Evolutionary conservation across 2,329 filamentous ascomycete species (phyloP).

Genomic region (Amesomyces nigricolor): DNA sequence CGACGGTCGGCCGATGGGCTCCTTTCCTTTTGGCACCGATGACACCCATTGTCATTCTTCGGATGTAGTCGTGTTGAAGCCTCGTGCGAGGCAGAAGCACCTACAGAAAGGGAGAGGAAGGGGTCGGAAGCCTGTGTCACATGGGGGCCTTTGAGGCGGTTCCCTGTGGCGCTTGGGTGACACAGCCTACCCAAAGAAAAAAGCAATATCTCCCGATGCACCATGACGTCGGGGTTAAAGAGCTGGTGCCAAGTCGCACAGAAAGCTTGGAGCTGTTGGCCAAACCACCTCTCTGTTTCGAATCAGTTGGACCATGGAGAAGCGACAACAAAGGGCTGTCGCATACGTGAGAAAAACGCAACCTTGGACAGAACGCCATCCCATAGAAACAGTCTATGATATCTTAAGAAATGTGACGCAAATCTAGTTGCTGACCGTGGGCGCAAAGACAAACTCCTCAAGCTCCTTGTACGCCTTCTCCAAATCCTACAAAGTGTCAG

Average conservation of each 20-base stretch:
- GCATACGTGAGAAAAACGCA: neutral
- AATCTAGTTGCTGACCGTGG: slow-evolving; percentile 5
- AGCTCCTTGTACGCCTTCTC: slow-evolving; percentile 27
- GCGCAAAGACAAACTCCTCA: slow-evolving; percentile 25
- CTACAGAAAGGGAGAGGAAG: too few species aligned
- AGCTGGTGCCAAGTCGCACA: too few species aligned
- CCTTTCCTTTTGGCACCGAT: slow-evolving; percentile 30
- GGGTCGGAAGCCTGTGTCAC: too few species aligned
- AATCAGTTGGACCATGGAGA: neutral
- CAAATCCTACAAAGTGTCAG: slow-evolving; percentile 18
- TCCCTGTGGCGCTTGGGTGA: too few species aligned
- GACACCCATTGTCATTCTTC: slow-evolving; percentile 25
- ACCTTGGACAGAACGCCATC: neutral
- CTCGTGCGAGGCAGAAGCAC: neutral
- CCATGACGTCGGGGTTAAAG: too few species aligned
- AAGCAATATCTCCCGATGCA: too few species aligned
- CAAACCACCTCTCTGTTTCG: too few species aligned
- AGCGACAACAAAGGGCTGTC: neutral
- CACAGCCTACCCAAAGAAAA: too few species aligned
- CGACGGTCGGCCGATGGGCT: slow-evolving; percentile 33
- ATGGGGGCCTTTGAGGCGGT: too few species aligned
- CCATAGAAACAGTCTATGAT: slow-evolving; percentile 2
- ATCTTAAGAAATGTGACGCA: neutral
- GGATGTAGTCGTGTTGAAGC: neutral
- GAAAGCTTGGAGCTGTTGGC: too few species aligned